A percentile compares a stretch with the other conserved stretches of the same genome.
These are phyloP conservation scores for Barnettozyma californica DNA, from an alignment of 805 yeast genomes.

Conservation along the genomic window DNA sequence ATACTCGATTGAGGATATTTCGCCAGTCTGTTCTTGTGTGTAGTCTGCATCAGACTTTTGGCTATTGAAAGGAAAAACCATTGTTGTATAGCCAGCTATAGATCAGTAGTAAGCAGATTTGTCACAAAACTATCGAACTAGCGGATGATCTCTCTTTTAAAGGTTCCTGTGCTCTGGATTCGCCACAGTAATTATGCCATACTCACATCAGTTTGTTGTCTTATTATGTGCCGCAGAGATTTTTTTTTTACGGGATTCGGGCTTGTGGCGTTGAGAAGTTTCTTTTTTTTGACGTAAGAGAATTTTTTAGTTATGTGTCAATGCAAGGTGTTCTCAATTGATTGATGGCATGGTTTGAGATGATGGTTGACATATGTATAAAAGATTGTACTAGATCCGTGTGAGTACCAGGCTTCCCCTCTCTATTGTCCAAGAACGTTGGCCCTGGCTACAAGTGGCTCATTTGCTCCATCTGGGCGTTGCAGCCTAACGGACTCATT, in stretches of 20 bases:
- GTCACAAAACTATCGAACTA: background rate
- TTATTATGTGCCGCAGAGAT: background rate
- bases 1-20: constrained; percentile 20
- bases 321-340: background rate
- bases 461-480: background rate
- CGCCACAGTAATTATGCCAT: constrained; percentile 1
- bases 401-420: background rate
- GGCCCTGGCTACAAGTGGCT: background rate
- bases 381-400: background rate
- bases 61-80: background rate
- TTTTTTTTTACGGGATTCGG: background rate
- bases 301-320: background rate
- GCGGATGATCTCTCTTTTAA: background rate
- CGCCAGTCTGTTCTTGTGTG: background rate
- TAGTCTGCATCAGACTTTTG: constrained; percentile 7
- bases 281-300: background rate
- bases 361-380: too few species aligned
- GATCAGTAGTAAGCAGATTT: background rate
- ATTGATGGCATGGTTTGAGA: background rate
- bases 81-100: background rate
- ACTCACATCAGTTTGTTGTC: background rate
- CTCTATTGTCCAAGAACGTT: too few species aligned
- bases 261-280: background rate
- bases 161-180: background rate
- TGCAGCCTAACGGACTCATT: background rate